phyloP scores from a whole-genome alignment of 805 yeast genomes.

The Zygoascus ofunaensis region DNA sequence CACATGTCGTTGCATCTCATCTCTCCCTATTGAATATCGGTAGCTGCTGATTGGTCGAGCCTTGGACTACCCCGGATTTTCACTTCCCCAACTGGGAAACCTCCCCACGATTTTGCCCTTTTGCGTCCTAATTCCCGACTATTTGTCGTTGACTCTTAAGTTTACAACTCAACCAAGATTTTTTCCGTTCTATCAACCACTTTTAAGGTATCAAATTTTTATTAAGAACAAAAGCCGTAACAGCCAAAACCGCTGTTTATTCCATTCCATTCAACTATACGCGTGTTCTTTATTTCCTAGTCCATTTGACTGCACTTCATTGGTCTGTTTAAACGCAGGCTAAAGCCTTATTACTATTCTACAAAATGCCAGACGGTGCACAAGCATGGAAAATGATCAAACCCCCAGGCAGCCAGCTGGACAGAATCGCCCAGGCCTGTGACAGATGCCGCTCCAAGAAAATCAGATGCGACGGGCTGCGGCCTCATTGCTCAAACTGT shows the following conservation, averaged over 20 bases:
- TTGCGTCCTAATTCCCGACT: too few relatives aligned
- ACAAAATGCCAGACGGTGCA: constrained; percentile 33
- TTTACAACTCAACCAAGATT: too few relatives aligned
- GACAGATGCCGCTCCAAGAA: constrained; percentile 77
- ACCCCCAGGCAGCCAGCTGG: constrained; percentile 56
- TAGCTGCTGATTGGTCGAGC: too few relatives aligned
- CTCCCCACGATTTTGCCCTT: background rate
- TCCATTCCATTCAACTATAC: too few relatives aligned
- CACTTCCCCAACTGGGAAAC: background rate
- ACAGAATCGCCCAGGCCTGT: constrained; percentile 83
- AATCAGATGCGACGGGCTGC: constrained; percentile 60
- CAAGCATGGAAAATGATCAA: constrained; percentile 48
- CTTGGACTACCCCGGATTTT: background rate
- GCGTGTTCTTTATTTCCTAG: background rate
- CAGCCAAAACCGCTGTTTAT: too few relatives aligned
- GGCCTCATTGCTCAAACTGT: constrained; percentile 70
- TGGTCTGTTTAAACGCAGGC: too few relatives aligned
- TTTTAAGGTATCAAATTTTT: background rate
- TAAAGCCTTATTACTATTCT: too few relatives aligned
- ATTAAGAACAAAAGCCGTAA: background rate
- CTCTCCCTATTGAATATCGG: too few relatives aligned
- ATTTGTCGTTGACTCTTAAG: background rate
- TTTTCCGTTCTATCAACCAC: background rate
- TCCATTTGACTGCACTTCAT: background rate
- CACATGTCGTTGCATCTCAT: too few relatives aligned